These are phyloP conservation scores for Neofusicoccum laricinum DNA, from an alignment of 2,329 filamentous ascomycete genomes.

Conservation along the genomic window DNA sequence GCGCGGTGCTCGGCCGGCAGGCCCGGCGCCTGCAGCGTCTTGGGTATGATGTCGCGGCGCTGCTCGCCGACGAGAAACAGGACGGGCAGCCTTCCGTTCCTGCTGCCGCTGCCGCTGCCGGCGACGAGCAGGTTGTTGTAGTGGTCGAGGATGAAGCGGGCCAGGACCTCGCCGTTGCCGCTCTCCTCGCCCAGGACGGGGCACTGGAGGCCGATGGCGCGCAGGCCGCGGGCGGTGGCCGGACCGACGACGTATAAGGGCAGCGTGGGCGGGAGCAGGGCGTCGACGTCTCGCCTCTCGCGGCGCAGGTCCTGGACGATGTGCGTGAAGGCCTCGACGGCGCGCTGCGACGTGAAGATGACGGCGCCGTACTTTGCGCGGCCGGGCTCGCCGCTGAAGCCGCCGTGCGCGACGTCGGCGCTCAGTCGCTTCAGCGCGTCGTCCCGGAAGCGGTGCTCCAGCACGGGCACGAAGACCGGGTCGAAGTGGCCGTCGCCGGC, in stretches of 20 bases:
- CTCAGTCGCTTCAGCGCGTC: slow-evolving; percentile 56
- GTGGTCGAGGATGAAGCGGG: slow-evolving; percentile 73
- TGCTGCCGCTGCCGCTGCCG: slow-evolving; percentile 20
- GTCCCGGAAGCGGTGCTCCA: slow-evolving; percentile 67
- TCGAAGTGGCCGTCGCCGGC: slow-evolving; percentile 51
- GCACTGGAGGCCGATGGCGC: slow-evolving; percentile 48
- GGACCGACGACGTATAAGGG: slow-evolving; percentile 79
- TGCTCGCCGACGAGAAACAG: slow-evolving; percentile 91
- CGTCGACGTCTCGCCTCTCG: slow-evolving; percentile 27
- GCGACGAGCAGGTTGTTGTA: slow-evolving; percentile 52
- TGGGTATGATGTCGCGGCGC: slow-evolving; percentile 84
- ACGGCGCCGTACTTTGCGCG: slow-evolving; percentile 65
- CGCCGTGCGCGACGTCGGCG: slow-evolving; percentile 47
- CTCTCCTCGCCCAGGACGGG: slow-evolving; percentile 75
- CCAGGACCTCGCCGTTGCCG: slow-evolving; percentile 79
- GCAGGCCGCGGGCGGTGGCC: slow-evolving; percentile 73
- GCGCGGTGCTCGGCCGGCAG: slow-evolving; percentile 56
- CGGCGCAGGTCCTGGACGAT: slow-evolving; percentile 57
- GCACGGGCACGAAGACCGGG: slow-evolving; percentile 71
- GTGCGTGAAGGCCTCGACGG: slow-evolving; percentile 72
- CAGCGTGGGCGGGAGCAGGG: slow-evolving; percentile 45
- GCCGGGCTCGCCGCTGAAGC: slow-evolving; percentile 30
- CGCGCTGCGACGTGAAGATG: slow-evolving; percentile 80
- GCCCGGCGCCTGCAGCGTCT: slow-evolving; percentile 61
- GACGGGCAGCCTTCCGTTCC: slow-evolving; percentile 56